Evolutionary conservation across 164 flowering plant species (phyloP).

Genomic region (Protea cynaroides): DNA sequence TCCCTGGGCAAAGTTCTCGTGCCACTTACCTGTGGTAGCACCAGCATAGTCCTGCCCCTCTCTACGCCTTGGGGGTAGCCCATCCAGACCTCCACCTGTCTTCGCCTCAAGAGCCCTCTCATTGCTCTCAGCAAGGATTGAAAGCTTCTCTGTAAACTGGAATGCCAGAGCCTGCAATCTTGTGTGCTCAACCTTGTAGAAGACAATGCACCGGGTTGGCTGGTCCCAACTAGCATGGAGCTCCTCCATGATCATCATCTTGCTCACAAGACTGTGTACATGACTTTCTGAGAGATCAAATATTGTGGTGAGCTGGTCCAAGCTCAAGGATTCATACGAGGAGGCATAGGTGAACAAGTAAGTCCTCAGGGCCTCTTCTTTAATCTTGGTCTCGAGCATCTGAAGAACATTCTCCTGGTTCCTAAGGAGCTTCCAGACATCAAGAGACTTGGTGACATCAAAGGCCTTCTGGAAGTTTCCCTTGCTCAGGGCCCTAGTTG

Average conservation of each 20-base stretch:
- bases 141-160: conserved; percentile 72
- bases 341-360: conserved; percentile 70
- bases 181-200: conserved; percentile 67
- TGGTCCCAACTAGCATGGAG: conserved; percentile 95
- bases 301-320: conserved; percentile 69
- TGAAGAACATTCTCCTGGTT: conserved; percentile 59
- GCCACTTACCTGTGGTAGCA: conserved; percentile 56
- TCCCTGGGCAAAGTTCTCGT: conserved; percentile 52
- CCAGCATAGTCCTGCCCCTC: conserved; percentile 70
- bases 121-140: conserved; percentile 72
- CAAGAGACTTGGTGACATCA: conserved; percentile 66
- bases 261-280: conserved; percentile 63
- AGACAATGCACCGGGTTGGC: conserved; percentile 61
- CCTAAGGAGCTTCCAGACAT: conserved; percentile 73
- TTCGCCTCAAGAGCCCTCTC: conserved; percentile 81
- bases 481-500: conserved; percentile 72
- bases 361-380: conserved; percentile 89
- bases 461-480: conserved; percentile 75
- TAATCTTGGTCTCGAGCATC: conserved; percentile 76
- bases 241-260: conserved; percentile 91
- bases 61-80: conserved; percentile 57
- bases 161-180: conserved; percentile 81
- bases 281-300: conserved; percentile 67
- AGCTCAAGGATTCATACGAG: conserved; percentile 59
- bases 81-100: conserved; percentile 71